Conservation (phyloP, 2,329 filamentous ascomycete species). For the Calonectria pteridis region DNA sequence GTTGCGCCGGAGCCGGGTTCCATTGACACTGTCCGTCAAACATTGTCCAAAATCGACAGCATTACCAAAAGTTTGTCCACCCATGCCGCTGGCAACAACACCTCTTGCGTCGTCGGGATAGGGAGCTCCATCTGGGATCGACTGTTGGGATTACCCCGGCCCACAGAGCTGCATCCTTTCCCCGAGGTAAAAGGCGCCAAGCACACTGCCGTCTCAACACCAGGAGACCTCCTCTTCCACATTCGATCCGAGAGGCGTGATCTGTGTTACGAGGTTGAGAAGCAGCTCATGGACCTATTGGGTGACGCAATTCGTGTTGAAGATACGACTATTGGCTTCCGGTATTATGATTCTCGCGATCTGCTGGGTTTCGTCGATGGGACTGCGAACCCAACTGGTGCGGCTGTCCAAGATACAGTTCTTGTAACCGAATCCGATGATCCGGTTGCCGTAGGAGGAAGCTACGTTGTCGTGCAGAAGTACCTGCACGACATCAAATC, state of each 20-base stretch:
- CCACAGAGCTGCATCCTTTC: slow-evolving; percentile 66
- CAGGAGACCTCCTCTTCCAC: slow-evolving; percentile 69
- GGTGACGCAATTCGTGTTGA: slow-evolving; percentile 60
- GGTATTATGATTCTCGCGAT: slow-evolving; percentile 71
- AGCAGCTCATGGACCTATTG: slow-evolving; percentile 63
- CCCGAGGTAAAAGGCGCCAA: slow-evolving; percentile 57
- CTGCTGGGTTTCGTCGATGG: slow-evolving; percentile 72
- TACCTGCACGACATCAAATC: slow-evolving; percentile 65
- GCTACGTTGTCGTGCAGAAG: slow-evolving; percentile 71
- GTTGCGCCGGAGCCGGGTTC: slow-evolving; percentile 51
- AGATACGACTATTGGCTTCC: slow-evolving; percentile 68
- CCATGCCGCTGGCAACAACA: slow-evolving; percentile 57
- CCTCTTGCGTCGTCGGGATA: slow-evolving; percentile 67
- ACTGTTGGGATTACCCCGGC: slow-evolving; percentile 57
- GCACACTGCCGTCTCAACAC: slow-evolving; percentile 67
- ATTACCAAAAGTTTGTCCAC: slow-evolving; percentile 67
- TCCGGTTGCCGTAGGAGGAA: slow-evolving; percentile 57
- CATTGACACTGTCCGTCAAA: slow-evolving; percentile 56
- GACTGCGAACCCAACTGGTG: slow-evolving; percentile 68
- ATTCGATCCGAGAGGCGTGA: slow-evolving; percentile 69
- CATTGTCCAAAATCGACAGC: slow-evolving; percentile 57
- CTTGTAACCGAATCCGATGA: slow-evolving; percentile 59
- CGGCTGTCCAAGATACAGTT: slow-evolving; percentile 55
- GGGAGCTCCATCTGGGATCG: slow-evolving; percentile 65
- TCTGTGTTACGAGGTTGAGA: slow-evolving; percentile 70